Conservation (phyloP, 805 yeast species). For the Ogataea haglerorum region DNA sequence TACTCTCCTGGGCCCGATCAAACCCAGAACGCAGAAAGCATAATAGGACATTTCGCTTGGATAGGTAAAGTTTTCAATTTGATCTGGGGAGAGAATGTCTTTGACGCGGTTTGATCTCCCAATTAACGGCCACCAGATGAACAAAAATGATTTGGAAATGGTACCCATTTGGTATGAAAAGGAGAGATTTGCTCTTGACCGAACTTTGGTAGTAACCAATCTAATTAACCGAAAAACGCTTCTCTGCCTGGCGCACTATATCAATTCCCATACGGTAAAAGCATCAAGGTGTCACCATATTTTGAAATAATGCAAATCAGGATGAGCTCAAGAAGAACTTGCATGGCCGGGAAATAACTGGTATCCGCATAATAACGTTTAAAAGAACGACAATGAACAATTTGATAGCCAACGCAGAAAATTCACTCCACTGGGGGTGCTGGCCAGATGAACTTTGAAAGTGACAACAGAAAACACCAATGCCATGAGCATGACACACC, state of each 20-base stretch:
- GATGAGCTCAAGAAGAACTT: conserved; percentile 60
- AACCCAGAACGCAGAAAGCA: conserved; percentile 61
- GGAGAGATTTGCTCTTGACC: too few species aligned
- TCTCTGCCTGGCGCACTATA: conserved; percentile 50
- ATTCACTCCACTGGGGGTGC: conserved; percentile 64
- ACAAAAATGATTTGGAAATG: conserved; percentile 41
- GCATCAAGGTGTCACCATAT: conserved; percentile 57
- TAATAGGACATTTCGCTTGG: conserved; percentile 41
- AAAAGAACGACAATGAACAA: conserved; percentile 57
- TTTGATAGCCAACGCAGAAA: conserved; percentile 51
- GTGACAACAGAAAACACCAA: conserved; percentile 40
- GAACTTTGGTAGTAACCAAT: conserved; percentile 64
- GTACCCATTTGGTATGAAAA: too few species aligned
- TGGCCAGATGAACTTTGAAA: conserved; percentile 42
- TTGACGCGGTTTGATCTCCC: conserved; percentile 36
- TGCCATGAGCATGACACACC: conserved; percentile 47
- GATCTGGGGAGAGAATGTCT: conserved; percentile 42
- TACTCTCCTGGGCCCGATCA: conserved; percentile 59
- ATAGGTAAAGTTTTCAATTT: conserved; percentile 46
- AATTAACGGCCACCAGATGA: conserved; percentile 41
- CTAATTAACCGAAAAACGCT: conserved; percentile 54
- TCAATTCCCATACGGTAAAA: conserved; percentile 57
- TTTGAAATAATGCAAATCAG: conserved; percentile 67
- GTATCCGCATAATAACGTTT: conserved; percentile 62
- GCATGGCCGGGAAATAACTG: conserved; percentile 54